A percentile compares a stretch with the other conserved stretches of the same genome.
Conservation (phyloP, 768 basidiomycete genomes). For the Lactifluus echinatus region DNA sequence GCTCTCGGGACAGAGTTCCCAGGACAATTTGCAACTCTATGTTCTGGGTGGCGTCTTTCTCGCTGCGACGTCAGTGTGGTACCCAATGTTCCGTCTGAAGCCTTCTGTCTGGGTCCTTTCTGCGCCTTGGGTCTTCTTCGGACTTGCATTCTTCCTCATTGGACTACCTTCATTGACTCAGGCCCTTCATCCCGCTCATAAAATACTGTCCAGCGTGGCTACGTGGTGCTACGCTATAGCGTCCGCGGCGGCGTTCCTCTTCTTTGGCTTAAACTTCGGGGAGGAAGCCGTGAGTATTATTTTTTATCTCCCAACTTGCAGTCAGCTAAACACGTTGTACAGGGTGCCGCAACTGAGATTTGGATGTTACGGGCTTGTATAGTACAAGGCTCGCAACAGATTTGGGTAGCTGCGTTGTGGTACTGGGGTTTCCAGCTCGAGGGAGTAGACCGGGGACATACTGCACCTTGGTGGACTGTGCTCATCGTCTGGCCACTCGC, state of each 20-base stretch:
- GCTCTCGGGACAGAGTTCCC: conserved; percentile 78
- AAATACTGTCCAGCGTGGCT: conserved; percentile 63
- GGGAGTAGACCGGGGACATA: conserved; percentile 38
- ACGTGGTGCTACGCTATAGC: conserved; percentile 90
- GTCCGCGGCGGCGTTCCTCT: conserved; percentile 87
- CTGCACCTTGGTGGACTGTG: conserved; percentile 80
- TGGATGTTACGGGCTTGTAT: conserved; percentile 89
- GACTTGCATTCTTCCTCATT: conserved; percentile 84
- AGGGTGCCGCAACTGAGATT: conserved; percentile 91
- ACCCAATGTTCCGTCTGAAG: conserved; percentile 77
- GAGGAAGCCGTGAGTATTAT: conserved; percentile 72
- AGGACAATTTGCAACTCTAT: conserved; percentile 74
- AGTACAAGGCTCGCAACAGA: conserved; percentile 91
- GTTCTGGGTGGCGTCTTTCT: conserved; percentile 87
- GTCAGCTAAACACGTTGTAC: conserved; percentile 4
- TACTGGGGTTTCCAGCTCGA: conserved; percentile 88
- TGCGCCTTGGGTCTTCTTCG: conserved; percentile 87
- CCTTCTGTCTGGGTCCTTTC: conserved; percentile 85
- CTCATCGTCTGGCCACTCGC: conserved; percentile 76
- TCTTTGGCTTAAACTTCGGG: conserved; percentile 95
- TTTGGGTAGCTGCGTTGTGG: conserved; percentile 94
- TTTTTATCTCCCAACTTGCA: background rate
- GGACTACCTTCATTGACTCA: conserved; percentile 71
- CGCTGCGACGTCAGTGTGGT: conserved; percentile 81
- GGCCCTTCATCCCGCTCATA: conserved; percentile 51